Evolutionary conservation across 2,329 filamentous ascomycete species (phyloP).

Genomic region (Colletotrichum sidae): DNA sequence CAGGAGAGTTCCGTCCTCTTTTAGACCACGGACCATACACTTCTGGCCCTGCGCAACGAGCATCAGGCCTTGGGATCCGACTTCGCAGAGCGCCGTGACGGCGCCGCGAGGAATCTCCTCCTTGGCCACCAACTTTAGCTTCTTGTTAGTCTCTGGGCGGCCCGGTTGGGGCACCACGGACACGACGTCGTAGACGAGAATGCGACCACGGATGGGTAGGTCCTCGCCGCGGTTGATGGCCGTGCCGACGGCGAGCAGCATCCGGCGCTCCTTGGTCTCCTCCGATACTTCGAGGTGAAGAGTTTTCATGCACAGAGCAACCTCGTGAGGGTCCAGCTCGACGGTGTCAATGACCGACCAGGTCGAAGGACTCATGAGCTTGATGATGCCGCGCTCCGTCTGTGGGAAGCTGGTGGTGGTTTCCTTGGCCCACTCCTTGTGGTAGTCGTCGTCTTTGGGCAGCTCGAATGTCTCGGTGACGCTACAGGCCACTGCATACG

Average conservation of each 20-base stretch:
- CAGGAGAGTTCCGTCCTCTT: constrained; percentile 91
- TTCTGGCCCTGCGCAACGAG: constrained; percentile 95
- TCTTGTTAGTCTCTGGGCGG: constrained; percentile 85
- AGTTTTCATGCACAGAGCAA: constrained; percentile 83
- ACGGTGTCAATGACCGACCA: constrained; percentile 84
- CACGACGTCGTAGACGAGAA: constrained; percentile 93
- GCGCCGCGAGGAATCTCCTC: constrained; percentile 94
- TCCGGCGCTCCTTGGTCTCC: constrained; percentile 85
- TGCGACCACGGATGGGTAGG: constrained; percentile 82
- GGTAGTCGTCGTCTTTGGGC: constrained; percentile 86
- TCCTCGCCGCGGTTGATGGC: constrained; percentile 91
- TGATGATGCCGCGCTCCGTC: constrained; percentile 78
- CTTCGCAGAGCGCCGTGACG: constrained; percentile 86
- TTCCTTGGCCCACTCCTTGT: constrained; percentile 83
- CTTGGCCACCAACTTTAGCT: constrained; percentile 85
- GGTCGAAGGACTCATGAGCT: constrained; percentile 80
- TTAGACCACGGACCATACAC: constrained; percentile 94
- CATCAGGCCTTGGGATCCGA: constrained; percentile 89
- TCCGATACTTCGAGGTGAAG: constrained; percentile 92
- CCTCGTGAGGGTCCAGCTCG: constrained; percentile 79
- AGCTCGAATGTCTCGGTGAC: constrained; percentile 79
- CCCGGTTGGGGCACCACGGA: constrained; percentile 91
- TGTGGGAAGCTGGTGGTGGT: constrained; percentile 73
- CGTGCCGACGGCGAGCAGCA: constrained; percentile 87
- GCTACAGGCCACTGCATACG: constrained; percentile 83